Percentiles rank a stretch among this genome's conserved stretches.
Conservation (phyloP, 2,329 filamentous ascomycete species). For the Botryotinia narcissicola region DNA sequence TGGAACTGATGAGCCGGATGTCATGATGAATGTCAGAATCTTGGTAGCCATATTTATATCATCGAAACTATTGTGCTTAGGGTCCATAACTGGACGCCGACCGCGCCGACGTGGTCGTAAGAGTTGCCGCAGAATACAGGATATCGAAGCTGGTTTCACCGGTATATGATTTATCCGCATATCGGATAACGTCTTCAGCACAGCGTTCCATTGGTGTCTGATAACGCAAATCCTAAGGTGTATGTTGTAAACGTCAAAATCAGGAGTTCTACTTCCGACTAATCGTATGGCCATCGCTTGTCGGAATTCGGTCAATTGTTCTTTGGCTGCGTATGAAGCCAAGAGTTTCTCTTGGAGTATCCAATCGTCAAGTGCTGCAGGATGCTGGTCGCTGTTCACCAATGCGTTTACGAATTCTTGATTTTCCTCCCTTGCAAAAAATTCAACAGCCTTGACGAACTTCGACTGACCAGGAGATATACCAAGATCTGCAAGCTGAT, state of each 20-base stretch:
- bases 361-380: conserved; percentile 58
- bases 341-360: conserved; percentile 55
- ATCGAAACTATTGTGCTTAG: conserved; percentile 25
- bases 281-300: conserved; percentile 55
- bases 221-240: conserved; percentile 43
- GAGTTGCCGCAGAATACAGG: conserved; percentile 42
- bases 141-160: conserved; percentile 46
- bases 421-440: conserved; percentile 59
- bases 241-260: conserved; percentile 46
- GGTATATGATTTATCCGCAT: conserved; percentile 48
- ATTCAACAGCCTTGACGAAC: conserved; percentile 64
- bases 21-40: conserved; percentile 48
- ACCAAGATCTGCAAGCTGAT: conserved; percentile 57
- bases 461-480: conserved; percentile 61
- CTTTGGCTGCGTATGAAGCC: conserved; percentile 48
- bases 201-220: conserved; percentile 38
- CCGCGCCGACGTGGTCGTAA: conserved; percentile 42
- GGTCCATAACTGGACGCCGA: conserved; percentile 25
- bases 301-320: conserved; percentile 52
- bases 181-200: conserved; percentile 40
- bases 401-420: conserved; percentile 32
- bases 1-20: conserved; percentile 44
- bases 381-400: conserved; percentile 59
- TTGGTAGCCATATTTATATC: conserved; percentile 43
- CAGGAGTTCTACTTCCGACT: conserved; percentile 41